Conservation (phyloP, 1,284 basidiomycete species). For the Cryptococcus floricola region DNA sequence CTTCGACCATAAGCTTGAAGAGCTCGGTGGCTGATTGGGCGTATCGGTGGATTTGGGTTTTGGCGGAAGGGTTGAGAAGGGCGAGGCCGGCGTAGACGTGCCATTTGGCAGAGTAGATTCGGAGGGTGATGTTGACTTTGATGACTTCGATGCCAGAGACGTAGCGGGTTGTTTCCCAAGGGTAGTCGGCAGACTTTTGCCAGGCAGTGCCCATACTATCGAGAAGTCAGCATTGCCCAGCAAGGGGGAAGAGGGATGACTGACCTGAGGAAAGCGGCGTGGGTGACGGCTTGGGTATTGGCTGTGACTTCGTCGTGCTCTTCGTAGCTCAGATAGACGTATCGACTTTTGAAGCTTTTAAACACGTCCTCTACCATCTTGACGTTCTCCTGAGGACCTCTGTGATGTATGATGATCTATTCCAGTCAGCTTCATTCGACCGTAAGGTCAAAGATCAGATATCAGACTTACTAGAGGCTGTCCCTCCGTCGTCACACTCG, state of each 20-base stretch:
- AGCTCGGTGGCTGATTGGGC: slow-evolving; percentile 79
- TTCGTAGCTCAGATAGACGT: slow-evolving; percentile 89
- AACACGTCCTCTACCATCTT: slow-evolving; percentile 79
- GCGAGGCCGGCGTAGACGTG: slow-evolving; percentile 98
- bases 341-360: slow-evolving; percentile 74
- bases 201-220: slow-evolving; percentile 95
- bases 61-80: slow-evolving; percentile 91
- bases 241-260: slow-evolving; percentile 13
- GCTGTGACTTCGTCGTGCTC: slow-evolving; percentile 95
- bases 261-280: slow-evolving; percentile 93
- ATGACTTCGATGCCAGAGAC: slow-evolving; percentile 98
- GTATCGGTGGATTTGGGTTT: slow-evolving; percentile 83
- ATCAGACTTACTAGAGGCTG: slow-evolving; percentile 74
- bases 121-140: slow-evolving; percentile 94
- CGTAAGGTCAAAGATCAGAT: background rate
- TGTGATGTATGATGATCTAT: slow-evolving; percentile 84
- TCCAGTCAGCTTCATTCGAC: background rate
- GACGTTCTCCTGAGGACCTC: slow-evolving; percentile 71
- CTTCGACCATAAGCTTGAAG: slow-evolving; percentile 94
- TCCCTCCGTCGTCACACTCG: slow-evolving; percentile 81
- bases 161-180: slow-evolving; percentile 90
- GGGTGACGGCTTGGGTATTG: slow-evolving; percentile 96
- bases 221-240: background rate
- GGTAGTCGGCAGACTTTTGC: slow-evolving; percentile 72
- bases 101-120: slow-evolving; percentile 97